Base-by-base conservation (phyloP, 164 flowering plant genomes). In the grape (Vitis vinifera) region DNA sequence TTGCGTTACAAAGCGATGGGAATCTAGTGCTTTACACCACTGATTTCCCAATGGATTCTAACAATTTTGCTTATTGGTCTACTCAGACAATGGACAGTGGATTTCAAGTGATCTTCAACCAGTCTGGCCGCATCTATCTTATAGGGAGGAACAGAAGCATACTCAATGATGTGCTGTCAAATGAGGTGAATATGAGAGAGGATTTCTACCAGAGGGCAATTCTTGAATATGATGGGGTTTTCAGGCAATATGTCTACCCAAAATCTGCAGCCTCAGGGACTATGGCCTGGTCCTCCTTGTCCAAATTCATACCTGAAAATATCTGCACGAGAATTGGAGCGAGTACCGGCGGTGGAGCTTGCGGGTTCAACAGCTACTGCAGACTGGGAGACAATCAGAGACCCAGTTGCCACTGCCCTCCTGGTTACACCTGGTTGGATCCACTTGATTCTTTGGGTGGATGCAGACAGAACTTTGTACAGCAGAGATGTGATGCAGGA, bases 21-120 rank as follows among this genome's bases (percentile, higher is more conserved):
- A 65, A 71, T 59, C 67, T 65, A 10, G 69, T 48, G 56, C 30
- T 65, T 10, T 63, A 65, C 49, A 58, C 69, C 4, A 29, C 12
- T 5, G 51, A 57, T 30, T 55, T 19, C 27, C 69, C 69, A 3
- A 0, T n/a, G 47, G 49, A 44, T 2, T 4, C 51, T 12, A 10
- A n/a, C 3, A 23, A 48, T 48, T 17, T 17, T 23, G 11, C 57
- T 4, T 59, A 44, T 57, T 48, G 17, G 63, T 17, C 53, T 14
- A 11, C 13, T 13, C 8, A 14, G 5, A 77, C 78, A 9, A 0
- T 2, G 2, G 76, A 51, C 59, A 48, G 2, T n/a, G 56, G 63
- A 13, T 14, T 31, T 31, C 44, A 31, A 6, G 44, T 31, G 44
- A 31, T 31, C 44, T 31, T 31, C 44, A 31, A 31, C 48, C 59